Base-by-base conservation (phyloP, 2,329 filamentous ascomycete species). In the Erysiphe pulchra region DNA sequence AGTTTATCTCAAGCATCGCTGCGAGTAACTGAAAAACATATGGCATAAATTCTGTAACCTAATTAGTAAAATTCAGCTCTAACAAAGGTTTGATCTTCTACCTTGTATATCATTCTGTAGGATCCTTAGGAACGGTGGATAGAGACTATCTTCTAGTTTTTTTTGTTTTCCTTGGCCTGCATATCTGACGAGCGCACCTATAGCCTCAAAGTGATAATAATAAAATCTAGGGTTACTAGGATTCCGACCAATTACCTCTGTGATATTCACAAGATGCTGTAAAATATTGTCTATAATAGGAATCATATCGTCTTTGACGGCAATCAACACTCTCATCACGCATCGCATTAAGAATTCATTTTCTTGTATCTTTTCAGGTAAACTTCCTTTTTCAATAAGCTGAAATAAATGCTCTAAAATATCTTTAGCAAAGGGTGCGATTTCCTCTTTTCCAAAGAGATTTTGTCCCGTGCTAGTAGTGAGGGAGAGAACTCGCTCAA, bases 271-370 rank as follows among this genome's bases (percentile, higher is more conserved):
- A 48, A 98, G 71, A 59, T 92, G 85, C 45, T 74, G 71, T 45
- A 95, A 65, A n/a, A 92, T 74, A 52, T 70, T 72, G 53, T 93
- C 83, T 6, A 79, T 69, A 43, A 90, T 75, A 1, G 76, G 70
- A 2, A 77, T 63, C 13, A 87, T 74, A 28, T 76, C 80, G 42
- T 93, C 86, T 58, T 80, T 82, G 61, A 95, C 80, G 51, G 95
- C 86, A 52, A 98, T 85, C 49, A 98, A 68, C 12, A 98, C 87
- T 54, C 90, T 75, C 90, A 98, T 98, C 47, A 94, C 84, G 56
- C 90, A 98, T 55, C 85, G 82, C 86, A 98, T 95, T 57, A 98
- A 62, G 60, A 95, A 98, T 59, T 98, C 90, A 58, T 98, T 98
- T 62, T 98, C 90, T 58, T 98, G 90, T 50, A 98, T 76, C 67